Evolutionary conservation across 768 basidiomycete genomes (phyloP).

Genomic region (Boletellus sp.): DNA sequence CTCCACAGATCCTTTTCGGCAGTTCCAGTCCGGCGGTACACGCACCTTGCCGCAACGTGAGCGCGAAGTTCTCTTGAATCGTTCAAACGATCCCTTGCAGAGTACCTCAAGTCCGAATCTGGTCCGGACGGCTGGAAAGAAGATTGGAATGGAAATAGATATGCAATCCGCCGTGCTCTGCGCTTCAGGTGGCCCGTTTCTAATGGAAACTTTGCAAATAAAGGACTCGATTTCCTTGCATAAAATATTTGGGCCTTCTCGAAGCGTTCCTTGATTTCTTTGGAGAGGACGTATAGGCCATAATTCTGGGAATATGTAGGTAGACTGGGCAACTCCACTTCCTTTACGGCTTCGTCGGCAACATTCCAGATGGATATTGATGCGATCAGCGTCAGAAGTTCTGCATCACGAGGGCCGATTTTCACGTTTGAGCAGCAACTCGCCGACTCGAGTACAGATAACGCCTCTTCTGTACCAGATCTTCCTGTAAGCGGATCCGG

Average conservation of each 20-base stretch:
- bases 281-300: conserved; percentile 20
- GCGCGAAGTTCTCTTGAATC: conserved; percentile 6
- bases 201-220: conserved; percentile 2
- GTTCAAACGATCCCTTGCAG: background rate
- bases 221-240: background rate
- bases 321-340: conserved; percentile 26
- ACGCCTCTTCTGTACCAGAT: conserved; percentile 21
- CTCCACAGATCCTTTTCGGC: background rate
- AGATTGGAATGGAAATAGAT: background rate
- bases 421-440: conserved; percentile 36
- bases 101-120: conserved; percentile 4
- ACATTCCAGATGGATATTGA: conserved; percentile 36
- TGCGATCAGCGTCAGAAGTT: conserved; percentile 32
- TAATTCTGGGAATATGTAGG: conserved; percentile 28
- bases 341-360: conserved; percentile 36
- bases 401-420: conserved; percentile 24
- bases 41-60: conserved; percentile 5
- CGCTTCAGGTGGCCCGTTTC: conserved; percentile 11
- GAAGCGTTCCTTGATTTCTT: conserved; percentile 27
- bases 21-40: background rate
- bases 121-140: background rate
- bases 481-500: conserved; percentile 41
- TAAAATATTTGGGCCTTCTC: conserved; percentile 11
- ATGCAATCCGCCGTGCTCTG: conserved; percentile 3
- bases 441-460: conserved; percentile 37